Conservation (phyloP, 2,329 filamentous ascomycete species). For the Elsinoe fawcettii region DNA sequence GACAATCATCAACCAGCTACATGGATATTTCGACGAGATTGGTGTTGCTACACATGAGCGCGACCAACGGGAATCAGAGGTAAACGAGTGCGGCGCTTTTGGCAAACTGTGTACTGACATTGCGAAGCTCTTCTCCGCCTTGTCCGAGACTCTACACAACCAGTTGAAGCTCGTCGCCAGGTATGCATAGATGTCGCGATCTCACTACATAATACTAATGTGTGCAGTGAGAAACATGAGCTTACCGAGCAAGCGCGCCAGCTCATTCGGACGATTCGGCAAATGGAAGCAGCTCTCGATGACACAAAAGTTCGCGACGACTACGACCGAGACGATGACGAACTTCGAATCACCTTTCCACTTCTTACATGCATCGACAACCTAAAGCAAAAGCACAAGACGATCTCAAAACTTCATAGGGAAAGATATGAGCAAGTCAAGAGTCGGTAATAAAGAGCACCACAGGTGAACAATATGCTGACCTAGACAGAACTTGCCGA, state of each 20-base stretch:
- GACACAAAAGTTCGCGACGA: constrained; percentile 60
- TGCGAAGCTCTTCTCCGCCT: constrained; percentile 72
- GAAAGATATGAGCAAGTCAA: constrained; percentile 94
- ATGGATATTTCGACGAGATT: constrained; percentile 94
- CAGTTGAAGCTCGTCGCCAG: constrained; percentile 76
- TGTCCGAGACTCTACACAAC: constrained; percentile 85
- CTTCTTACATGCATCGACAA: constrained; percentile 68
- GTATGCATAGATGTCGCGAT: constrained; percentile 33
- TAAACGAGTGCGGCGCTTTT: constrained; percentile 37
- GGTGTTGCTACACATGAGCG: constrained; percentile 91
- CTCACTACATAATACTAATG: constrained; percentile 4
- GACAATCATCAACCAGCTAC: constrained; percentile 83
- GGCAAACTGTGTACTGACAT: constrained; percentile 7
- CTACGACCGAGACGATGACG: constrained; percentile 57
- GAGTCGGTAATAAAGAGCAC: constrained; percentile 50
- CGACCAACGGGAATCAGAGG: constrained; percentile 81
- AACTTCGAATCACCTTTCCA: constrained; percentile 72
- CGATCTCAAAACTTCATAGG: constrained; percentile 72
- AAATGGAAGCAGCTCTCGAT: constrained; percentile 88
- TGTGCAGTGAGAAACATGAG: constrained; percentile 68
- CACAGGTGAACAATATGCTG: not conserved
- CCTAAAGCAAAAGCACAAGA: constrained; percentile 78
- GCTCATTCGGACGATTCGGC: constrained; percentile 76
- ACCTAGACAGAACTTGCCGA: constrained; percentile 69
- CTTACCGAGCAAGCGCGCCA: constrained; percentile 83